Evolutionary conservation across 257 asterid genomes (phyloP), one percentile per base, ranked within the genome.

Genomic region (Penstemon newberryi): DNA sequence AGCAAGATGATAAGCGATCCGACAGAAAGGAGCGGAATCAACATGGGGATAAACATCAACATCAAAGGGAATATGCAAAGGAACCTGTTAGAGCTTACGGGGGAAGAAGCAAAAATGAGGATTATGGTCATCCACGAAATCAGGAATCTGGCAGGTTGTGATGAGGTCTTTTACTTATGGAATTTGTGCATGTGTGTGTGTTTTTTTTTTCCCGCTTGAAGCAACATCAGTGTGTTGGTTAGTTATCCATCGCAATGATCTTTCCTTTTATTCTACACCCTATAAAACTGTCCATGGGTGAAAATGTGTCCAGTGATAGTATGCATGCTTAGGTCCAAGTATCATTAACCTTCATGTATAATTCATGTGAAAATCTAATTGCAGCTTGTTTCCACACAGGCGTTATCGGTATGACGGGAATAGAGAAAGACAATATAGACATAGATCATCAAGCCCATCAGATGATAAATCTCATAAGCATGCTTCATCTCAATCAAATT

Each of bases 131-230:
- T 67, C 72, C 80, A 52, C 60, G 82, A 63, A 70, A 66, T 76
- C 74, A 73, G 38, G 78, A 78, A 73, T 80, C 78, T 74, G 80
- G 79, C 87, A 82, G 90, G 90, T 85, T 56, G 40, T 49, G 52
- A 55, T 68, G 11, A 65, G 56, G 40, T 55, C 64, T 4, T 18
- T 46, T 72, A 60, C 39, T 46, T 59, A 73, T 58, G 39, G 56
- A 59, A 60, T 56, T 40, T 43, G 36, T 57, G 44, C 37, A 60
- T 58, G 43, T 66, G 61, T 25, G 33, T 25, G 33, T 25, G 33
- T 25, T 1, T 25, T 25, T 25, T 25, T 25, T 25, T 25, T 2
- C 33, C 33, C 33, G 2, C 62, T 70, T 65, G 73, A 53, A 60
- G 66, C 78, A 76, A 39, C 63, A 55, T 77, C 13, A 10, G 6